A percentile compares a stretch with the other conserved stretches of the same genome.
Evolutionary conservation across 441 rosid species (phyloP).

Genomic region (Pelargonium cotyledonis): DNA sequence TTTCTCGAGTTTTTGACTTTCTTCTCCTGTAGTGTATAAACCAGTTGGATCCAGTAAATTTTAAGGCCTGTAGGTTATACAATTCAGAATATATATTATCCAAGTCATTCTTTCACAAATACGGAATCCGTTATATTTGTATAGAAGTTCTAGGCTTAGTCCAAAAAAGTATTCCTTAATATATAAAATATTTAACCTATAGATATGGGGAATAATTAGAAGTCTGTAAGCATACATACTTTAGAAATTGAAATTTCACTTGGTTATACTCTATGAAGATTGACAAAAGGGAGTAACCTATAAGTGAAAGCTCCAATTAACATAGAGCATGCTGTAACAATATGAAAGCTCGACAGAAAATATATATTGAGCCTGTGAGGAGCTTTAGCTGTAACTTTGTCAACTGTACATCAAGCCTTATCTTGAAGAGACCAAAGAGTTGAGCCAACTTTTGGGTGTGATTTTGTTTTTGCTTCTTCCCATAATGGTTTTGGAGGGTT

Average conservation of each 20-base stretch:
- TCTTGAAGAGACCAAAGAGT: not conserved
- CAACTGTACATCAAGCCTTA: not conserved
- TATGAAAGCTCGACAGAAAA: not conserved
- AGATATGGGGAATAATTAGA: not conserved
- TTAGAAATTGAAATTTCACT: not conserved
- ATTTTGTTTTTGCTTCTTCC: not conserved
- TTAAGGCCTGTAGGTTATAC: no score
- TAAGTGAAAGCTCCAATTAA: not conserved
- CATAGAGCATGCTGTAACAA: not conserved
- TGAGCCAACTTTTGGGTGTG: not conserved
- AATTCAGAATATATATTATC: no score
- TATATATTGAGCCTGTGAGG: not conserved
- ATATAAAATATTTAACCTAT: no score
- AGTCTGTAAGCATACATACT: not conserved
- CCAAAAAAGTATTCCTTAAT: no score
- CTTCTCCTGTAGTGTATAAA: no score
- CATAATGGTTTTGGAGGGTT: not conserved
- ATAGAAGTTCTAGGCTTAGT: no score
- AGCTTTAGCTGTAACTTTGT: not conserved
- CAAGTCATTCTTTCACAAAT: no score
- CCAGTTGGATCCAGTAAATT: no score
- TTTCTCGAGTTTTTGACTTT: no score
- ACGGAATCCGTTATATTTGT: no score
- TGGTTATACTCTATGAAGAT: not conserved
- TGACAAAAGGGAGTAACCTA: not conserved